Percentiles rank a stretch among this genome's conserved stretches.
These are phyloP conservation scores for Phytophthora hibernalis DNA, from an alignment of 352 stramenopile species.

Conservation along the genomic window DNA sequence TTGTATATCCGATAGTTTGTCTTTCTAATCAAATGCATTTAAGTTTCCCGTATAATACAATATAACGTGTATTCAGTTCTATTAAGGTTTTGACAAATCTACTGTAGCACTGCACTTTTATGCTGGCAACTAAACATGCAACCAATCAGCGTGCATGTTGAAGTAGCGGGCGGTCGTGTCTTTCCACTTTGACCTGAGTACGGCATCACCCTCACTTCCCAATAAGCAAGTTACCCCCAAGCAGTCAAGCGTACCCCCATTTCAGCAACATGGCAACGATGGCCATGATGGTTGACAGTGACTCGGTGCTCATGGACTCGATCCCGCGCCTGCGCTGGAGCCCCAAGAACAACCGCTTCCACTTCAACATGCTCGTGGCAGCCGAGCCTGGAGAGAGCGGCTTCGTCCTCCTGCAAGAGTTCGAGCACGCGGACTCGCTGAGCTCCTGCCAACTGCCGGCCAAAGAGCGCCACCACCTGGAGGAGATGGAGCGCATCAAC, in stretches of 20 bases:
- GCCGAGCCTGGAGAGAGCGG: conserved; percentile 63
- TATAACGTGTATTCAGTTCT: background rate
- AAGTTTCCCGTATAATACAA: too few relatives aligned
- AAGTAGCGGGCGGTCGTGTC: background rate
- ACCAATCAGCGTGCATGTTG: conserved; percentile 34
- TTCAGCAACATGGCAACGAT: conserved; percentile 48
- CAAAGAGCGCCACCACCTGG: conserved; percentile 63
- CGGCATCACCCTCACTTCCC: background rate
- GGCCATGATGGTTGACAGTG: conserved; percentile 50
- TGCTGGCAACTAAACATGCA: conserved; percentile 34
- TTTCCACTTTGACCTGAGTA: conserved; percentile 3
- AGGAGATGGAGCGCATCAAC: conserved; percentile 84
- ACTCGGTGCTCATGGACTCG: conserved; percentile 51
- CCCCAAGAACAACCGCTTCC: conserved; percentile 77
- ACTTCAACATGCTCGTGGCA: conserved; percentile 73
- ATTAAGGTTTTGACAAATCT: background rate
- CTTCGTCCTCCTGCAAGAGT: conserved; percentile 79
- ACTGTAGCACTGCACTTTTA: background rate
- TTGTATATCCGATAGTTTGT: background rate
- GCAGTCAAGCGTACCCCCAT: conserved; percentile 11
- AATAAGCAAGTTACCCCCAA: conserved; percentile 27
- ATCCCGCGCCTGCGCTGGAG: conserved; percentile 81
- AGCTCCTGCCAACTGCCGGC: conserved; percentile 47
- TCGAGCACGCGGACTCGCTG: conserved; percentile 62
- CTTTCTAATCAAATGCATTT: too few relatives aligned